These are phyloP conservation scores for Chaetomiaceae sp. DNA, from an alignment of 2,329 filamentous ascomycete genomes.

Conservation along the genomic window DNA sequence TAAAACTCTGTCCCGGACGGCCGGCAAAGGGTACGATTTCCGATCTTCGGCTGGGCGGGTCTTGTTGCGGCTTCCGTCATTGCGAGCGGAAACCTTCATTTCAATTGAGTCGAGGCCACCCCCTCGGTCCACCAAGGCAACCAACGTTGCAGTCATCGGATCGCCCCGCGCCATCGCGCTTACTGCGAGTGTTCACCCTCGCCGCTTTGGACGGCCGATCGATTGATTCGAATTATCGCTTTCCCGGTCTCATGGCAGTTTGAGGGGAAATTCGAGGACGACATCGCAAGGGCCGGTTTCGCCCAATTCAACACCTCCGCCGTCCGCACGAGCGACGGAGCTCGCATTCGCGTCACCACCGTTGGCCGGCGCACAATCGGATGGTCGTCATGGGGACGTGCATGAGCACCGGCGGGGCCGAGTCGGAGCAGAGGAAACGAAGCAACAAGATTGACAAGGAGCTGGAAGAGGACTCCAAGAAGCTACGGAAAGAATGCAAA, in stretches of 20 bases:
- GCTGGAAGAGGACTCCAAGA: slow-evolving; percentile 89
- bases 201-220: background rate
- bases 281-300: slow-evolving; percentile 13
- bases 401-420: slow-evolving; percentile 83
- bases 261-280: background rate
- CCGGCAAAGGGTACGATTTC: slow-evolving; percentile 2
- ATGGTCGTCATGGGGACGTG: slow-evolving; percentile 76
- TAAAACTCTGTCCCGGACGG: background rate
- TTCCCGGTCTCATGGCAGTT: background rate
- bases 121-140: background rate
- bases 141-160: background rate
- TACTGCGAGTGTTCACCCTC: background rate
- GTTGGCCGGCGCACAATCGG: slow-evolving; percentile 2
- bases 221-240: background rate
- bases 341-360: background rate
- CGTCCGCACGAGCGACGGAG: background rate
- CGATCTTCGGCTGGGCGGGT: slow-evolving; percentile 3
- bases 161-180: background rate
- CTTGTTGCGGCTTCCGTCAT: background rate
- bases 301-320: slow-evolving; percentile 1
- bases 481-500: slow-evolving; percentile 96
- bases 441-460: slow-evolving; percentile 93
- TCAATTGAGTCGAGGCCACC: slow-evolving; percentile 6
- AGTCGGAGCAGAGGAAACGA: slow-evolving; percentile 89
- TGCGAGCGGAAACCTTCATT: background rate